Evolutionary conservation across 139 green algal species (phyloP), one percentile per base, ranked within the genome.

Genomic region (Coccomyxa sp.): DNA sequence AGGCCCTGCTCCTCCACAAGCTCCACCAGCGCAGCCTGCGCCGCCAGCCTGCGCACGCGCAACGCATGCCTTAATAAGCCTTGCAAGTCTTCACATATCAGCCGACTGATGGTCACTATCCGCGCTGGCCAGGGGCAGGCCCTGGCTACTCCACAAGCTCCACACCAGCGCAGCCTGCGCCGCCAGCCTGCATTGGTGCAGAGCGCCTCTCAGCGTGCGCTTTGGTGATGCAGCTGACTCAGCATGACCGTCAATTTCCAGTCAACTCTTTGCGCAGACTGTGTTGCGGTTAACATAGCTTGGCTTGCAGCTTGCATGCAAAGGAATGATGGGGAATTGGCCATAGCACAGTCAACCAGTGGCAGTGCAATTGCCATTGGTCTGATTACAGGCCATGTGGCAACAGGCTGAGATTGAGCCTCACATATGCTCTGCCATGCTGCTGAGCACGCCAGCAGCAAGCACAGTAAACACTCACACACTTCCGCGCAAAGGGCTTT

Each of bases 71-170:
- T n/a, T n/a, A n/a, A n/a, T n/a, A n/a, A n/a, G n/a, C n/a, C n/a
- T n/a, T n/a, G n/a, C n/a, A n/a, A n/a, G n/a, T n/a, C n/a, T n/a
- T n/a, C n/a, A n/a, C n/a, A n/a, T n/a, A n/a, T n/a, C n/a, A n/a
- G n/a, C n/a, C n/a, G n/a, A n/a, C n/a, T n/a, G n/a, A n/a, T n/a
- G n/a, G n/a, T n/a, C n/a, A n/a, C n/a, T n/a, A n/a, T n/a, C n/a
- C n/a, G n/a, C n/a, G n/a, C n/a, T n/a, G n/a, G n/a, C n/a, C 50
- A 64, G 55, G 74, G 33, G 74, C 50, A 18, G 72, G 74, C 27
- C 74, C 74, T 35, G 73, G 31, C 73, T 77, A 39, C 39, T 77
- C 73, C 73, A 77, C n/a, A 16, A 77, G 34, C 73, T 77, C 73
- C 64, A n/a, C n/a, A 71, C 64, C 64, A 71, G 64, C 24, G 64